Conservation (phyloP, 129 eudicot species). For the Ambrosia artemisiifolia region DNA sequence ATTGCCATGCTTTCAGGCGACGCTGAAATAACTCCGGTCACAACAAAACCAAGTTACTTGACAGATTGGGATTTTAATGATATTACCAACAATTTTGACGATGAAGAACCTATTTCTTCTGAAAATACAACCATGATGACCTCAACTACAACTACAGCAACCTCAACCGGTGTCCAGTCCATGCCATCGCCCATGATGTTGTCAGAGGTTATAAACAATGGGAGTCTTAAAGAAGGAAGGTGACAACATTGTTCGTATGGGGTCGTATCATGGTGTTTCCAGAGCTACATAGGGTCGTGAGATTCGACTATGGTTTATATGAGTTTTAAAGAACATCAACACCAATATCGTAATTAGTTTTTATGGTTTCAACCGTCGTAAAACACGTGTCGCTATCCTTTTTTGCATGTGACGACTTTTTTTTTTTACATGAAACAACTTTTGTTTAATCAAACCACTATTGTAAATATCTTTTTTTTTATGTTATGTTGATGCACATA, state of each 20-base stretch:
- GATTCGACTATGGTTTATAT: too few relatives aligned
- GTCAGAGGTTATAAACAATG: conserved; percentile 22
- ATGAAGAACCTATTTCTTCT: conserved; percentile 21
- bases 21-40: conserved; percentile 42
- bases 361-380: too few relatives aligned
- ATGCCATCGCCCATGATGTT: conserved; percentile 26
- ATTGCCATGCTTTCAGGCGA: conserved; percentile 72
- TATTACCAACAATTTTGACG: conserved; percentile 36
- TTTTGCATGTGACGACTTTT: too few relatives aligned
- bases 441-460: too few relatives aligned
- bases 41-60: conserved; percentile 60
- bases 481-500: too few relatives aligned
- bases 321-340: too few relatives aligned
- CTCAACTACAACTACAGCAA: conserved; percentile 10
- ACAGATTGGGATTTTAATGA: conserved; percentile 67
- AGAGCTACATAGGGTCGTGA: too few relatives aligned
- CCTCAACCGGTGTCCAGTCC: conserved; percentile 13
- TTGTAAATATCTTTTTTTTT: too few relatives aligned
- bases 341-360: too few relatives aligned
- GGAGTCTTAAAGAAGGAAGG: conserved; percentile 41
- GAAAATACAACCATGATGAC: conserved; percentile 4
- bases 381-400: too few relatives aligned
- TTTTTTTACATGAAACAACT: too few relatives aligned
- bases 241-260: conserved; percentile 5
- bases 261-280: not conserved